Evolutionary conservation across 1,284 basidiomycete genomes (phyloP), one percentile per base, ranked within the genome.

Genomic region (Fomitopsis palustris): DNA sequence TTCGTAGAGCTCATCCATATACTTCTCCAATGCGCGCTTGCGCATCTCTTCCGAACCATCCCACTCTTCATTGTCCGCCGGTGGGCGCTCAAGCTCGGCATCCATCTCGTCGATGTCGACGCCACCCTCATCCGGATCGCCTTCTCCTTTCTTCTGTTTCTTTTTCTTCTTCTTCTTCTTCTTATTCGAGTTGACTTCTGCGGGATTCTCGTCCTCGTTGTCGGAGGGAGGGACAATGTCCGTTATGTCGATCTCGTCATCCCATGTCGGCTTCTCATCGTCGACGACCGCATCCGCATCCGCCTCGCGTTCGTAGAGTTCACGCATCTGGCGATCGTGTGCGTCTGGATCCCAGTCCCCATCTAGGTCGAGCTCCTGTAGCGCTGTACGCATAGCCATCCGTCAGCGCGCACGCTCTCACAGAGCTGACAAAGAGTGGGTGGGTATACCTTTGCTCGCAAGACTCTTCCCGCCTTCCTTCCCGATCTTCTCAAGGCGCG

Each of bases 1-100:
- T 31, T 81, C 85, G 72, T 95, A 91, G 55, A 98, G 81, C 70
- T 95, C 92, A 62, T 96, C 92, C 86, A 98, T 91, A 66, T 96
- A 93, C 67, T 92, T 80, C 58, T 95, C 87, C 56, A 96, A 75
- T 65, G 87, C 90, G 47, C 78, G 79, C 72, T 92, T 92, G 60
- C 90, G 85, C 84, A 93, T 92, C 69, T 91, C 90, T 67, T 96
- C 91, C 29, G 90, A 91, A 27, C 92, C 93, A 67, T 88, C 87
- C 89, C 90, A 91, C 62, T 88, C 86, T 52, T 83, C 79, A 9
- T 72, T 85, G 8, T 85, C 83, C 77, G 37, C 57, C 2, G 63
- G 61, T 14, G 23, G 25, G 3, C 64, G 66, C 42, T 79, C 70
- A 39, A 80, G 78, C 63, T 92, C 87, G 0, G 88, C 91, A 64